These are phyloP conservation scores for Aspergillus sp. DNA, from an alignment of 2,329 filamentous ascomycete species.

Conservation along the genomic window DNA sequence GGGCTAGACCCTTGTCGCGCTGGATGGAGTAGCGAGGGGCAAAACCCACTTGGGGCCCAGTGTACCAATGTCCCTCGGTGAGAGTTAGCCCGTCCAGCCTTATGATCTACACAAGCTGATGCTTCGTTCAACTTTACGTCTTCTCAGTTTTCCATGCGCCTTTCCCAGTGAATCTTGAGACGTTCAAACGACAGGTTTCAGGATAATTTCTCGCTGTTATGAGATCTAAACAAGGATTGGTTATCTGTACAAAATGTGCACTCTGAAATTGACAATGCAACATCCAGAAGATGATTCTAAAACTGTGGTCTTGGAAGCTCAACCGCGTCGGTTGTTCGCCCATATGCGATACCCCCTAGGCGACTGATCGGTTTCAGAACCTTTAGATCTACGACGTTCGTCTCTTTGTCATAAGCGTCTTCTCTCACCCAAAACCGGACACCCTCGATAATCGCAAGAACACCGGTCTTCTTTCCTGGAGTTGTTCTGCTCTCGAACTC, in stretches of 20 bases:
- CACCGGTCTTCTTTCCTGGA: conserved; percentile 72
- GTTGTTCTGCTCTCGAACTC: conserved; percentile 74
- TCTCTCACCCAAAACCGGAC: conserved; percentile 85
- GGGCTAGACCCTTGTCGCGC: conserved; percentile 4
- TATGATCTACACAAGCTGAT: neutral
- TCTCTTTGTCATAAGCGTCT: conserved; percentile 79
- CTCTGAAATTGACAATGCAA: neutral
- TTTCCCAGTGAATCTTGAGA: neutral
- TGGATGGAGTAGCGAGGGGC: conserved; percentile 3
- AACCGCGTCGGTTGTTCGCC: conserved; percentile 64
- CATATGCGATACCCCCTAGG: conserved; percentile 84
- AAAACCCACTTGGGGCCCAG: conserved; percentile 13
- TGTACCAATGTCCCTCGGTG: conserved; percentile 1
- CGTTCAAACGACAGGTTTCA: neutral
- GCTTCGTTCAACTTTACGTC: neutral
- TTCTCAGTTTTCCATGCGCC: neutral
- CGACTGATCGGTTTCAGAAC: conserved; percentile 74
- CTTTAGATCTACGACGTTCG: conserved; percentile 71
- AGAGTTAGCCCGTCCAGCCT: neutral
- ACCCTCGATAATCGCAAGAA: conserved; percentile 77
- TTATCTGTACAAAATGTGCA: neutral
- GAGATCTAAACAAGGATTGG: neutral
- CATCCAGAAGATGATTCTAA: conserved; percentile 6
- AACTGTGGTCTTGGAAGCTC: conserved; percentile 59
- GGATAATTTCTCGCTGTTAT: neutral